Base-by-base conservation (phyloP, 306 rosid species). In the Sicyos baderoa region DNA sequence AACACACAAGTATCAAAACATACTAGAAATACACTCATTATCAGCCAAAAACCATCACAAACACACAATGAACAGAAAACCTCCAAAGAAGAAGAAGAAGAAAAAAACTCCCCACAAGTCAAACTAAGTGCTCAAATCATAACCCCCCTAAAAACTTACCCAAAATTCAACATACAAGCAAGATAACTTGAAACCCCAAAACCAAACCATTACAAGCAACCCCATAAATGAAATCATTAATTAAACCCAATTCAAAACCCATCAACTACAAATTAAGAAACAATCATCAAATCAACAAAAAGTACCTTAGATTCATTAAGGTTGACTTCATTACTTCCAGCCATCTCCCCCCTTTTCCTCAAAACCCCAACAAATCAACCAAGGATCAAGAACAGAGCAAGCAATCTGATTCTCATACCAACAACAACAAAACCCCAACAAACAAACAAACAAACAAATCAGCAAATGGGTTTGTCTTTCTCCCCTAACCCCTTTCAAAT, bases 251-350 rank as follows among this genome's bases (percentile, higher is more conserved):
- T 22, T 40, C 23, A 35, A 42, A 71, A 71, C 12, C 50, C 19
- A 53, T 18, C 53, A 65, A 35, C 37, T 8, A 32, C 37, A 48
- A 19, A 37, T 54, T 17, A 53, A 54, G 51, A 37, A 53, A 70
- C 32, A 71, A 37, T 37, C 44, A 37, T 42, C 19, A 12, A 2
- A n/a, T n/a, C n/a, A n/a, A n/a, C n/a, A 3, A 57, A 25, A 57
- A 58, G 44, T 73, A 73, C 76, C 76, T 57, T 87, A 75, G 90
- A 87, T 85, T 87, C 94, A 79, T 64, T 85, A 54, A 81, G 88
- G 85, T 87, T 87, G 90, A 87, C 88, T 78, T 83, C 90, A 83
- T 76, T 83, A 70, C 84, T 78, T 3, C 90, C 84, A 76, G 94
- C 86, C 94, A 87, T 68, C 29, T 25, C 29, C 29, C 29, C 3